Percentiles rank a stretch among this genome's conserved stretches.
Conservation (phyloP, 2,329 filamentous ascomycete species). For the Neoarthrinium moseri region DNA sequence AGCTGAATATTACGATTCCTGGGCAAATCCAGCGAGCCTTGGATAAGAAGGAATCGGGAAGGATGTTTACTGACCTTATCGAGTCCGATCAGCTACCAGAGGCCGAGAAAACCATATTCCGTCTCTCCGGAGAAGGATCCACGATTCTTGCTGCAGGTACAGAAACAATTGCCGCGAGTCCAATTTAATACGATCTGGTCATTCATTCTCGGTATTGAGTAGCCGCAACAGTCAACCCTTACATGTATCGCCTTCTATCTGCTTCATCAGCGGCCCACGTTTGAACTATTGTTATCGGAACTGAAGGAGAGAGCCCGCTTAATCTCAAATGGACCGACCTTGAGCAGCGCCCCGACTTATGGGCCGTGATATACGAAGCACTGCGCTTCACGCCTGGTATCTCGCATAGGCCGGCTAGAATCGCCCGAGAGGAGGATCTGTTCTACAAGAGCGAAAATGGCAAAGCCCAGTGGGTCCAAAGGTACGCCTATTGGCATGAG, state of each 20-base stretch:
- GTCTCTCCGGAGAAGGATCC: conserved; percentile 37
- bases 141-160: conserved; percentile 37
- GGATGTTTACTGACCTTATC: conserved; percentile 32
- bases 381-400: conserved; percentile 19
- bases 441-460: conserved; percentile 13
- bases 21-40: conserved; percentile 24
- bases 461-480: conserved; percentile 15
- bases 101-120: conserved; percentile 30
- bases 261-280: conserved; percentile 27
- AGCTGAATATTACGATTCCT: conserved; percentile 17
- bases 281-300: conserved; percentile 30
- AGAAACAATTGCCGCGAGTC: conserved; percentile 34
- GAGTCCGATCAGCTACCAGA: conserved; percentile 28
- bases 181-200: background rate
- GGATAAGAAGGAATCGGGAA: conserved; percentile 14
- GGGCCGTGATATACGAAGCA: conserved; percentile 18
- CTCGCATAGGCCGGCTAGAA: conserved; percentile 13
- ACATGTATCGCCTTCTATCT: conserved; percentile 16
- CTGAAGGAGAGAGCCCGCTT: conserved; percentile 18
- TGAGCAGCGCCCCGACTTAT: conserved; percentile 20
- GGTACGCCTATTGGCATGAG: conserved; percentile 21
- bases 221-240: background rate
- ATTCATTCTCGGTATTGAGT: background rate
- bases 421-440: conserved; percentile 16
- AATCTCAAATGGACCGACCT: conserved; percentile 18